Base-by-base conservation (phyloP, 225 moss, liverwort and hornwort species). In the Physcomitrium patens region DNA sequence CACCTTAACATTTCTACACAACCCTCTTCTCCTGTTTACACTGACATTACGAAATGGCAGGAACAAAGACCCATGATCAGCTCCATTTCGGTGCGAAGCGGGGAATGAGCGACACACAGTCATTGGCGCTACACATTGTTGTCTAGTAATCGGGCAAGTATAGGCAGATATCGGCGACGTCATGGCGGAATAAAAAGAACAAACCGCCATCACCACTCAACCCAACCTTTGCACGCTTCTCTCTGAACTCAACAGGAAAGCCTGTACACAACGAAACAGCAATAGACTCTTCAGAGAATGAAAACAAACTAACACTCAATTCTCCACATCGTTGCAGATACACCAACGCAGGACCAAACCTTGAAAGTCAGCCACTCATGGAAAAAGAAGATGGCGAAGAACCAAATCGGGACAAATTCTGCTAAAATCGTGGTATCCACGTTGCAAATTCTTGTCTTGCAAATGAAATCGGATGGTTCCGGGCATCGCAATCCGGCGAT, bases 11-110 rank as follows among this genome's bases (percentile, higher is more conserved):
- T 50, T 24, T 23, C 22, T 43, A 10, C 18, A 0, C 43, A 74
- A 10, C 74, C 77, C 70, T 70, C 60, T 7, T 60, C 65, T 41
- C 46, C 64, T 60, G 28, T 17, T 12, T 37, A 56, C 17, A 8
- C 23, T 52, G 15, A 73, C 48, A 18, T 77, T 67, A 47, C 7
- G 17, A 71, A 47, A 12, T 27, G 14, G 60, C 43, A 45, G 52
- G 60, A 54, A 54, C 60, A 22, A 28, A 12, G 57, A 14, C 2
- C 70, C 60, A 72, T 24, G 10, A 8, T 20, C 24, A 6, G 19
- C 42, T 20, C 10, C 56, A 47, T 28, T 28, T 56, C 23, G 65
- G 46, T 23, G n/a, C 18, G 14, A 17, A 6, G 27, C 13, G 45
- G 54, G 63, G 12, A 37, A 0, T 28, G 63, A n/a, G 52, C 59